Base-by-base conservation (phyloP, 208 protist genomes). In the Naegleria fowleri region DNA sequence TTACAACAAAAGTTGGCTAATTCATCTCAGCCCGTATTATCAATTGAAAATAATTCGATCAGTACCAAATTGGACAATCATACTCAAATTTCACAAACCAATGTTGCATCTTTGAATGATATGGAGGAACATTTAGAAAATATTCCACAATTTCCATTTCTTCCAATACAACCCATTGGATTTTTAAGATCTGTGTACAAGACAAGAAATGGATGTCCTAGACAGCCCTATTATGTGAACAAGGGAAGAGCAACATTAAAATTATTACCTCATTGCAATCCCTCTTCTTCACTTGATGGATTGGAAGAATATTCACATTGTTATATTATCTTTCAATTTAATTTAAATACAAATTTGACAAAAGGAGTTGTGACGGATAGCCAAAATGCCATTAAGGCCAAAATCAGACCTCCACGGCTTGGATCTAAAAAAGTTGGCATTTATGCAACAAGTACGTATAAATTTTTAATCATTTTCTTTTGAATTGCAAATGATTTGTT, bases 341-440 rank as follows among this genome's bases (percentile, higher is more conserved):
- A 90, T 48, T 22, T 43, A 41, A 90, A 90, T 51, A 90, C 75
- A 33, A 90, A 90, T 38, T 29, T 55, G 11, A 51, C 88, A 41
- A 87, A 87, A 51, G 29, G 33, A 33, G 16, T 33, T 39, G 6
- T 29, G 22, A 90, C 58, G 15, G 33, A 79, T 6, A 59, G 29
- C 19, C 15, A 90, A 33, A 85, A 86, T 38, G 36, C 15, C 9
- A 52, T 59, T 43, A 90, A 85, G 58, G 15, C 88, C 0, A 90
- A 90, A n/a, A 85, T 90, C n/a, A 90, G 15, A 5, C 88, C 88
- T n/a, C 88, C 88, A 52, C 43, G 88, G n/a, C 38, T 90, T 11
- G 48, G 40, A 48, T 11, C 9, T 52, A 51, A 59, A n/a, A 85
- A 83, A 43, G 39, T 90, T 29, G 88, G 88, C 15, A 29, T 90